Evolutionary conservation across 805 yeast species (phyloP).

Genomic region (Yamadazyma insecticola): DNA sequence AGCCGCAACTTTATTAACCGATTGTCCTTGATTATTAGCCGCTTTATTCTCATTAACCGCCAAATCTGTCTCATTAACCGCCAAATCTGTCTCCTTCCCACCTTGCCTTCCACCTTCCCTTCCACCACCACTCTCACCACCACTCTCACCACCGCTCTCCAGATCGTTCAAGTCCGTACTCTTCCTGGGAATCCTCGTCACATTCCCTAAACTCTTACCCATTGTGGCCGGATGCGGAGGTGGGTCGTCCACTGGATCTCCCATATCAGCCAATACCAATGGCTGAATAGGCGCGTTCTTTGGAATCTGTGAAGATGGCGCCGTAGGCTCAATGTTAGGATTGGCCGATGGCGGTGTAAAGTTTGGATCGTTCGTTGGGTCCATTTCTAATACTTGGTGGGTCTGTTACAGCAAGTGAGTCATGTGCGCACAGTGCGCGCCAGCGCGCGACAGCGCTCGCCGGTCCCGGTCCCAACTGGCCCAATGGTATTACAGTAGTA

Average conservation of each 20-base stretch:
- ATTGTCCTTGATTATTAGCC: no score
- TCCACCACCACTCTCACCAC: no score
- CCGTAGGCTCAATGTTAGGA: conserved; percentile 57
- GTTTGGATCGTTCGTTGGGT: conserved; percentile 88
- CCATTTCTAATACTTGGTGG: conserved; percentile 60
- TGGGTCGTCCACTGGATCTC: conserved; percentile 71
- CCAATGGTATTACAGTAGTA: neutral
- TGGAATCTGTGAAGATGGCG: conserved; percentile 68
- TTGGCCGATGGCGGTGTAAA: conserved; percentile 80
- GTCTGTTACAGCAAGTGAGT: neutral
- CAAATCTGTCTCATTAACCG: no score
- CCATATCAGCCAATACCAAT: conserved; percentile 69
- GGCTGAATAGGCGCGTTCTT: conserved; percentile 73
- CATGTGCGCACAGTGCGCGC: neutral
- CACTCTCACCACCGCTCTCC: no score
- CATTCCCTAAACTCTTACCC: neutral
- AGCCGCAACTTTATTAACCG: no score
- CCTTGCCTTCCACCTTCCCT: no score
- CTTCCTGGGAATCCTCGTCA: conserved; percentile 48
- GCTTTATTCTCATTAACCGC: no score
- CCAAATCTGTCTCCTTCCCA: no score
- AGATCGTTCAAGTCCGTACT: conserved; percentile 52
- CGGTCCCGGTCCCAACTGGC: neutral
- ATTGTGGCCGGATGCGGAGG: conserved; percentile 51
- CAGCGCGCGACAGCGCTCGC: neutral